Conservation (phyloP, 2,329 filamentous ascomycete species). For the Aspergillus hortae region DNA sequence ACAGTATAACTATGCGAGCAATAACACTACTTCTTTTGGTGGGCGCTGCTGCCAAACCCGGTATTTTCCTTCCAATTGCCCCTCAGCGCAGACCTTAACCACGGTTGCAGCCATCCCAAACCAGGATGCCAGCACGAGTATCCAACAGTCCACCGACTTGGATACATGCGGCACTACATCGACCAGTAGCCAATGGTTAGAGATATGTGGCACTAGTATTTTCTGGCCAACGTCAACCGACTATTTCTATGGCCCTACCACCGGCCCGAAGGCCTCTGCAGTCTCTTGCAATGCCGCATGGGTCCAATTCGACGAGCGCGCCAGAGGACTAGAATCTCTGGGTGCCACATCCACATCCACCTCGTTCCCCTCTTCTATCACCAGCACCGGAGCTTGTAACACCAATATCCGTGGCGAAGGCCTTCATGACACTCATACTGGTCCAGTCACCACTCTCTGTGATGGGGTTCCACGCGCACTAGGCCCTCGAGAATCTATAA, state of each 20-base stretch:
- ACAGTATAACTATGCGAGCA: no score
- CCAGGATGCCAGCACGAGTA: no score
- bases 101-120: no score
- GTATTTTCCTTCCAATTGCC: no score
- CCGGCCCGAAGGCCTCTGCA: conserved; percentile 14
- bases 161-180: no score
- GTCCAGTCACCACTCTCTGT: conserved; percentile 20
- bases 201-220: conserved; percentile 13
- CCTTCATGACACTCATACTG: conserved; percentile 15
- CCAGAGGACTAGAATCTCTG: conserved; percentile 12
- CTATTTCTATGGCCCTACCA: conserved; percentile 22
- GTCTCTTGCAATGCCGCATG: conserved; percentile 20
- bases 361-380: conserved; percentile 10
- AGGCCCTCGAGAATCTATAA: conserved; percentile 14
- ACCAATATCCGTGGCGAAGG: conserved; percentile 8
- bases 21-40: no score
- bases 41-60: no score
- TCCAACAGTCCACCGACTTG: no score
- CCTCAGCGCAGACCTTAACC: no score
- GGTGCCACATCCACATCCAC: conserved; percentile 14
- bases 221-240: conserved; percentile 24
- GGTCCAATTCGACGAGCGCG: conserved; percentile 9
- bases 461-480: conserved; percentile 18
- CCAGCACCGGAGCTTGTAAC: conserved; percentile 17
- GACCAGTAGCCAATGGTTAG: conserved; percentile 29